Conservation (phyloP, 106 monocot genomes). For the Cymbidium sinense region DNA sequence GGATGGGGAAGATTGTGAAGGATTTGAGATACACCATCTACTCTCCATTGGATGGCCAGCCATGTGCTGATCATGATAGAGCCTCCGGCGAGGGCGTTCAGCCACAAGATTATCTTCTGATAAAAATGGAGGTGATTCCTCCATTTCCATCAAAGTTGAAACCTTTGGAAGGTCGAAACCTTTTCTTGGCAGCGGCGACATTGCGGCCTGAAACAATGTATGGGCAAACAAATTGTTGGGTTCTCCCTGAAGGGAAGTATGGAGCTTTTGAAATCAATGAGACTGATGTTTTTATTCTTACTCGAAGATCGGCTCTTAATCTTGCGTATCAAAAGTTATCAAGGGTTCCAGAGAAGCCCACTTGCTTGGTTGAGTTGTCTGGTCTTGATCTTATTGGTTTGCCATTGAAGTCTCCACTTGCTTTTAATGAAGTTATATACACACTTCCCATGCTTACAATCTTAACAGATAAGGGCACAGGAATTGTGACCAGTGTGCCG, state of each 20-base stretch:
- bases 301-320: slow-evolving; percentile 68
- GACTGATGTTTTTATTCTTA: slow-evolving; percentile 75
- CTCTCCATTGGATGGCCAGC: slow-evolving; percentile 88
- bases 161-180: slow-evolving; percentile 62
- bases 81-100: slow-evolving; percentile 90
- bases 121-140: slow-evolving; percentile 78
- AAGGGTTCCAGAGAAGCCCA: slow-evolving; percentile 58
- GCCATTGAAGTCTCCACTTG: slow-evolving; percentile 64
- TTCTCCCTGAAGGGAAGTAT: slow-evolving; percentile 84
- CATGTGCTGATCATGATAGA: slow-evolving; percentile 94
- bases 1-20: slow-evolving; percentile 75
- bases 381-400: slow-evolving; percentile 84
- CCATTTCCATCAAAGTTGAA: slow-evolving; percentile 71
- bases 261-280: slow-evolving; percentile 95
- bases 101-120: slow-evolving; percentile 82
- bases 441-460: slow-evolving; percentile 95
- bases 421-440: slow-evolving; percentile 72
- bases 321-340: slow-evolving; percentile 82
- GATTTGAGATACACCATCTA: slow-evolving; percentile 77
- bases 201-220: slow-evolving; percentile 95
- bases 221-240: slow-evolving; percentile 94
- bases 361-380: slow-evolving; percentile 60
- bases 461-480: slow-evolving; percentile 89
- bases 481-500: slow-evolving; percentile 93
- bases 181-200: slow-evolving; percentile 86